Conservation (phyloP, 805 yeast species). For the Sungouiella blattae region DNA sequence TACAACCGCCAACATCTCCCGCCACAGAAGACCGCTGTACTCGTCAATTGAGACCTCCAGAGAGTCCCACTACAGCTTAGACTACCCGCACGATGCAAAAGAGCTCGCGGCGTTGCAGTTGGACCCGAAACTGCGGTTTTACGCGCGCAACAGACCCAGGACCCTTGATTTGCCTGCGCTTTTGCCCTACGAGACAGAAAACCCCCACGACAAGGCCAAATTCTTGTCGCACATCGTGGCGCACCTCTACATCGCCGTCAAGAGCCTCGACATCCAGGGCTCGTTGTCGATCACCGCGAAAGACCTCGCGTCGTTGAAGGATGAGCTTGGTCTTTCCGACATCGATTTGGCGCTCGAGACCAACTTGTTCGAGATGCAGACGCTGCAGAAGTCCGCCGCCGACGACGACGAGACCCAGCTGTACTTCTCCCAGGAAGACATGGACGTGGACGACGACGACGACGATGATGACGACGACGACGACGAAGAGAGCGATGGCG, state of each 20-base stretch:
- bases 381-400: not conserved
- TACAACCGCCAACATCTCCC: conserved; percentile 12
- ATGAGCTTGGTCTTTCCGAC: conserved; percentile 29
- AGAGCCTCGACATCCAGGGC: conserved; percentile 73
- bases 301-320: conserved; percentile 51
- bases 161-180: conserved; percentile 39
- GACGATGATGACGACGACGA: conserved; percentile 38
- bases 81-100: conserved; percentile 45
- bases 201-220: conserved; percentile 61
- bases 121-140: conserved; percentile 37
- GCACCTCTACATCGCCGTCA: conserved; percentile 73
- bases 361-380: conserved; percentile 39
- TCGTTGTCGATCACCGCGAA: conserved; percentile 60
- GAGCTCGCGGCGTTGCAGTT: conserved; percentile 24
- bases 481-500: conserved; percentile 43
- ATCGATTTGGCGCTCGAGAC: conserved; percentile 53
- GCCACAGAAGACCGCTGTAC: conserved; percentile 29
- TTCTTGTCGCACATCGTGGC: conserved; percentile 78
- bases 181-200: conserved; percentile 75
- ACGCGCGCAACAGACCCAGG: conserved; percentile 36
- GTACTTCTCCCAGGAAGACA: conserved; percentile 5
- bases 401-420: conserved; percentile 25
- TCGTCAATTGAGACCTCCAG: conserved; percentile 26
- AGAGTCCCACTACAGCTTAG: conserved; percentile 44
- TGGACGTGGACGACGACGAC: conserved; percentile 20